phyloP scores from a whole-genome alignment of 129 eudicot species.

The Flaveria ramosissima region DNA sequence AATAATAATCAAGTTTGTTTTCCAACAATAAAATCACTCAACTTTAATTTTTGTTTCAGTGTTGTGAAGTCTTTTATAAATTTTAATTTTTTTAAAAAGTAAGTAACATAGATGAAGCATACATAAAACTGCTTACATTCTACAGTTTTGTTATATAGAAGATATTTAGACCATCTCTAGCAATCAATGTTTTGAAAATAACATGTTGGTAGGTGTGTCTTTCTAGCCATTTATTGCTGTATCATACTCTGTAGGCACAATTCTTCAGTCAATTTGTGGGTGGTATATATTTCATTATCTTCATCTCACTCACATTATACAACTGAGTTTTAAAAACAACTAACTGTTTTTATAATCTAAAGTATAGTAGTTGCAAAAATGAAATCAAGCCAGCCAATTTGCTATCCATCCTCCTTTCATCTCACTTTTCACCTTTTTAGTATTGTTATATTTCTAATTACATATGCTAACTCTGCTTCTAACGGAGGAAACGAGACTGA shows the following conservation, averaged over 20 bases:
- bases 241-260: neutral
- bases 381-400: constrained; percentile 12
- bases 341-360: neutral
- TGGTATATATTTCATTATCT: neutral
- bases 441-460: constrained; percentile 1
- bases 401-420: neutral
- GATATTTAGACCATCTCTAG: neutral
- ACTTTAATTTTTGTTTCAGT: too few relatives aligned
- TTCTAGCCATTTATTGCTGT: constrained; percentile 1
- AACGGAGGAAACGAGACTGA: constrained; percentile 19
- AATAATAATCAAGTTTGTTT: too few relatives aligned
- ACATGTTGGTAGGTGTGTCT: neutral
- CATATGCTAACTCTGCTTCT: neutral
- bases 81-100: too few relatives aligned
- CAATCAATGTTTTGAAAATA: neutral
- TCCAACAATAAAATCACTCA: too few relatives aligned
- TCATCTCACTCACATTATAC: neutral
- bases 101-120: too few relatives aligned
- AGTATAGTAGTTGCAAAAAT: constrained; percentile 10
- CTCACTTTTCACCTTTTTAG: neutral
- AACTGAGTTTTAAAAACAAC: neutral
- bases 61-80: too few relatives aligned
- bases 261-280: constrained; percentile 14
- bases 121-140: neutral
- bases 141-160: neutral